These are phyloP conservation scores for Quercus rubra DNA, from an alignment of 306 rosid genomes.

Conservation along the genomic window DNA sequence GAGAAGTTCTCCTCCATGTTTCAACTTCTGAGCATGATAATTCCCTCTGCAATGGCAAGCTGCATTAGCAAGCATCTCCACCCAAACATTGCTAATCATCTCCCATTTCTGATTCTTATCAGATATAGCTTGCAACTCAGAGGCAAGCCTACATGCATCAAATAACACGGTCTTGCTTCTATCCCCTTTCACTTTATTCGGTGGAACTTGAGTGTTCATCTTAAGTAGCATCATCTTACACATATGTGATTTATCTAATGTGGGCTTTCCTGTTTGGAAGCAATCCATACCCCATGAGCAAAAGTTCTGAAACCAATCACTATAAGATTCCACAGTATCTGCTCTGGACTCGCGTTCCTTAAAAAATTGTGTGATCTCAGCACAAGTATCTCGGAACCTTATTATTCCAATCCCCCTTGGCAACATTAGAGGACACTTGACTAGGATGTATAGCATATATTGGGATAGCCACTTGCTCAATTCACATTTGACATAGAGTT, in stretches of 20 bases:
- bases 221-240: neutral
- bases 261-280: no score
- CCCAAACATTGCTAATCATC: neutral
- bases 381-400: neutral
- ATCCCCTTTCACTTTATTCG: neutral
- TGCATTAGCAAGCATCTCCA: slow-evolving; percentile 1
- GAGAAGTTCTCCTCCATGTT: neutral
- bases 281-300: no score
- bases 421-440: neutral
- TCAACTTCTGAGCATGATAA: slow-evolving; percentile 3
- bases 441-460: neutral
- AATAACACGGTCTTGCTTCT: neutral
- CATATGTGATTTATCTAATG: neutral
- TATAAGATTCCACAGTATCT: no score
- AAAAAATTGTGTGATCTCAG: neutral
- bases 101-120: neutral
- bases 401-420: neutral
- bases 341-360: neutral
- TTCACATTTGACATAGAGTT: neutral
- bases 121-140: neutral
- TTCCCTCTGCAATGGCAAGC: neutral
- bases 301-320: no score
- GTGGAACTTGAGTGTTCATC: neutral
- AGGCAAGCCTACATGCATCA: neutral
- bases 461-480: neutral